Evolutionary conservation across 2,329 filamentous ascomycete species (phyloP), one percentile per base, ranked within the genome.

Genomic region (Aspergillus spinulosporus): DNA sequence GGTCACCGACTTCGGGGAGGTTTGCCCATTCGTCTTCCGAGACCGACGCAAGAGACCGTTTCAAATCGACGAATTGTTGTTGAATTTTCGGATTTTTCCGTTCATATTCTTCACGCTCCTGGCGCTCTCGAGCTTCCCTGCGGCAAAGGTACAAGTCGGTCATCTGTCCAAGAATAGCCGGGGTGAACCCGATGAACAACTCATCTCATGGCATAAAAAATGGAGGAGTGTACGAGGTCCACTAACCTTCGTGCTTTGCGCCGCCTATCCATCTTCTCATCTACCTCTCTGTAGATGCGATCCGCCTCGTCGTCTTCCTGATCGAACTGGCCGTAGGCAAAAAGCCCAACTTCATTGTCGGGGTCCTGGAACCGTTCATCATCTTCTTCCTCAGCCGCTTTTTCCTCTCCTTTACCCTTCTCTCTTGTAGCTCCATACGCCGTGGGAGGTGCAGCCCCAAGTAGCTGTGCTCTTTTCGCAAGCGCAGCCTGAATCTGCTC

Each of bases 401-500:
- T 87, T 48, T 81, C 79, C 14, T 85, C 83, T 59, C 83, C 81
- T 40, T 67, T 69, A 6, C 76, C 84, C 60, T 89, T 88, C 67
- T 89, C 88, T 54, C 86, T 84, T 51, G 84, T 85, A 5, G 84
- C 85, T 4, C 92, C 93, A 58, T 90, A 90, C 15, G 87, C 86
- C 54, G 86, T 88, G 0, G 87, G 86, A 26, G 86, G 81, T n/a
- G 86, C 84, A 60, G 84, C 83, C 44, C 87, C 88, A 0, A 97
- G 84, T 69, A 90, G 86, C 56, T 90, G 89, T 5, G 94, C 93
- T 66, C 95, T 88, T 76, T 97, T 97, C 48, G 92, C 92, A 65
- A 99, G 88, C 60, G 91, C 92, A 74, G 96, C 94, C 74, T 97
- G 97, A 77, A 99, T 97, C 77, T 97, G 93, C 72, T 99, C 94